Percentiles rank a stretch among this genome's conserved stretches.
phyloP scores from a whole-genome alignment of 345 rosid genomes.

The Noccaea bulbosa region DNA sequence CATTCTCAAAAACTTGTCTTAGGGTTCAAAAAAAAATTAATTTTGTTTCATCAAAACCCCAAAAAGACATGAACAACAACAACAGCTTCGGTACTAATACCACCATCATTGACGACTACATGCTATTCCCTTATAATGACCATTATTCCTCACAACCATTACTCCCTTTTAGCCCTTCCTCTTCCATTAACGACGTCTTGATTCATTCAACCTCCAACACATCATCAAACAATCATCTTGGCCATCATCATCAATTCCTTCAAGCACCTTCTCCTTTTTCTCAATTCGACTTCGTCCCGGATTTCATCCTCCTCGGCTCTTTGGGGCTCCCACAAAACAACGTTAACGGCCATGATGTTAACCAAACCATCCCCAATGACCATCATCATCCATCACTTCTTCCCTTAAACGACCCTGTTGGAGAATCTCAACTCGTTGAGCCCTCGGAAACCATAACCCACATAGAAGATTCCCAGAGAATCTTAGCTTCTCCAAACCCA shows the following conservation, averaged over 20 bases:
- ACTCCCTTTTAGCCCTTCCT: conserved; percentile 44
- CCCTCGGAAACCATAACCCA: conserved; percentile 40
- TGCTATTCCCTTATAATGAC: conserved; percentile 45
- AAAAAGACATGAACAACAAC: conserved; percentile 45
- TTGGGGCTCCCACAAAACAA: conserved; percentile 37
- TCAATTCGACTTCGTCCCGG: conserved; percentile 45
- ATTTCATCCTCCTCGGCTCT: conserved; percentile 31
- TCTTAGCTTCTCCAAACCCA: conserved; percentile 35
- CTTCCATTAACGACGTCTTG: conserved; percentile 40
- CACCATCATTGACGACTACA: conserved; percentile 47
- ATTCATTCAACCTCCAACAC: conserved; percentile 33
- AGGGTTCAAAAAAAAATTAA: conserved; percentile 27
- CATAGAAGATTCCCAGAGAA: conserved; percentile 43
- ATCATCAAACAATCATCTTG: conserved; percentile 35
- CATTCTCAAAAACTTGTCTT: conserved; percentile 42
- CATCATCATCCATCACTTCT: conserved; percentile 41
- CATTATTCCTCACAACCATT: conserved; percentile 44
- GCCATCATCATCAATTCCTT: conserved; percentile 32
- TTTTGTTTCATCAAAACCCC: conserved; percentile 26
- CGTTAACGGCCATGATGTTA: conserved; percentile 26
- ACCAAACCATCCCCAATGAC: conserved; percentile 28
- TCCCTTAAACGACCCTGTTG: conserved; percentile 38
- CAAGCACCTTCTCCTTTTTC: conserved; percentile 55
- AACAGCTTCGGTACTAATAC: conserved; percentile 31
- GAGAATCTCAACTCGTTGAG: conserved; percentile 32